Base-by-base conservation (phyloP, 192 early-diverging fungal genomes). In the Coemansia sp. region DNA sequence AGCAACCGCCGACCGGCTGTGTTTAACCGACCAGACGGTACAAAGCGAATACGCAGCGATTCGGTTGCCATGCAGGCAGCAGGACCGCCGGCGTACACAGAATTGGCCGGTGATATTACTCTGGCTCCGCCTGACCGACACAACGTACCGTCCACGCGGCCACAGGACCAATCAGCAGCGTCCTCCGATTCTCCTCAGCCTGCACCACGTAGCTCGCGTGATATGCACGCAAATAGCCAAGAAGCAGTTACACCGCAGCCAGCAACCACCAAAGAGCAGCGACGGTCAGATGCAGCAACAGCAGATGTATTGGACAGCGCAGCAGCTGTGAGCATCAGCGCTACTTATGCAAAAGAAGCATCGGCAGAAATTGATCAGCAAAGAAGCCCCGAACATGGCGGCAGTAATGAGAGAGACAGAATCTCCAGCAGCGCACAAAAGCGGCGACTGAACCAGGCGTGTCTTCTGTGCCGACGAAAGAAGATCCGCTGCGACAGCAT, bases 371-470 rank as follows among this genome's bases (percentile, higher is more conserved):
- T 17, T 31, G 36, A 36, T 49, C 28, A 4, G 47, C 26, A 20
- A 42, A 24, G 38, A 36, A 68, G 36, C 36, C 24, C 52, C 15
- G 50, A 40, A 21, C 57, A 61, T 8, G 58, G 34, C 8, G 28
- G 15, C n/a, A 31, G 54, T 0, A 46, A 53, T 58, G 47, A 21
- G 38, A 57, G 61, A 14, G 55, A 54, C 20, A 63, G 6, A 1
- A 34, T 34, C 31, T 34, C 31, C 7, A 34, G 31, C 56, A 63
- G 60, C 61, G 53, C 64, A 52, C 76, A 79, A 36, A 74, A 68
- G 61, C 72, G 77, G 40, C 72, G 73, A n/a, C 68, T 80, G 38
- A 80, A 74, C 50, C 77, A 80, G 44, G 77, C 80, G 21, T 82
- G 80, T 28, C 26, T 74, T 52, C 60, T 76, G 54, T 82, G 80